phyloP scores from a whole-genome alignment of 306 rosid species.

The Carpinus fangiana region DNA sequence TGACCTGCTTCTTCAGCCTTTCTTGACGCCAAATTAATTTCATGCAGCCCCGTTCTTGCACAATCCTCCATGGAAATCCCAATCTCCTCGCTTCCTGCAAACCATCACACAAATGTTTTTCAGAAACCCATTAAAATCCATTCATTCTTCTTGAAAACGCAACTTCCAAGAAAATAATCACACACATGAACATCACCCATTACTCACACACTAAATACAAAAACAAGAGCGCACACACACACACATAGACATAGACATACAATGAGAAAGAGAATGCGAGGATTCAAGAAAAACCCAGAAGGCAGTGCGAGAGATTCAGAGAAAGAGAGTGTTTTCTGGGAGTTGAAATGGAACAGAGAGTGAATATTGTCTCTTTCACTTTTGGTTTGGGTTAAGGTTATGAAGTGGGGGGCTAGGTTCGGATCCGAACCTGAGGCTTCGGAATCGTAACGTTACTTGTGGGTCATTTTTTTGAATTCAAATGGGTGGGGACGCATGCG shows the following conservation, averaged over 20 bases:
- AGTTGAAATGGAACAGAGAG: slow-evolving; percentile 17
- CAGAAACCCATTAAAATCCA: slow-evolving; percentile 10
- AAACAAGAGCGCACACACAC: neutral
- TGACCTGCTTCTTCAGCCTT: slow-evolving; percentile 93
- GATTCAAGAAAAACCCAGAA: slow-evolving; percentile 17
- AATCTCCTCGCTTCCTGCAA: slow-evolving; percentile 24
- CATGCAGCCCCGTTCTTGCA: slow-evolving; percentile 52
- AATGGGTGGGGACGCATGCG: slow-evolving; percentile 40
- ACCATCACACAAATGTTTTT: slow-evolving; percentile 1
- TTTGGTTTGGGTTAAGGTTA: neutral
- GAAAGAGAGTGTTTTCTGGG: neutral
- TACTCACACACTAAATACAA: neutral
- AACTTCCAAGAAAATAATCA: slow-evolving; percentile 7
- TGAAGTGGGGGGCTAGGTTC: neutral
- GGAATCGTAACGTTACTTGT: slow-evolving; percentile 47
- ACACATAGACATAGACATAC: neutral
- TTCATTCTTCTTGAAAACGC: neutral
- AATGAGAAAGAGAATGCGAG: neutral
- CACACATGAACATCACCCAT: slow-evolving; percentile 7
- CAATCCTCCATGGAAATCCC: slow-evolving; percentile 49
- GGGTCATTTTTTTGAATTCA: slow-evolving; percentile 51
- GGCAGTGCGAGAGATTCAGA: slow-evolving; percentile 1
- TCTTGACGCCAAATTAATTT: slow-evolving; percentile 78
- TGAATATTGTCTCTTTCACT: neutral
- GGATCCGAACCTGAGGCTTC: slow-evolving; percentile 19